These are phyloP conservation scores for Pestalotiopsis sp. DNA, from an alignment of 2,329 filamentous ascomycete species.

Conservation along the genomic window DNA sequence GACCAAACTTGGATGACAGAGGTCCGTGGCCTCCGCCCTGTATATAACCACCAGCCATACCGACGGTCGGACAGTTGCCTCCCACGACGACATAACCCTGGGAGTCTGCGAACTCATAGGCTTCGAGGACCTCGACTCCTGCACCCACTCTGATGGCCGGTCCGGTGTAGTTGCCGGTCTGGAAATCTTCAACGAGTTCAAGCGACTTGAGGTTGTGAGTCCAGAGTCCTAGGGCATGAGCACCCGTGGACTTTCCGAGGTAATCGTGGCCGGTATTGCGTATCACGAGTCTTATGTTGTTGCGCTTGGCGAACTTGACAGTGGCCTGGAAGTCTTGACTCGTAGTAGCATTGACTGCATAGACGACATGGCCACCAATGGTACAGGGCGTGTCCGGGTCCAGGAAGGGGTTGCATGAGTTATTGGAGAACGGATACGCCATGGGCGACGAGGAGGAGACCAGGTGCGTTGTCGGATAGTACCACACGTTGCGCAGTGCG, in stretches of 20 bases:
- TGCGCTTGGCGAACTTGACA: not conserved
- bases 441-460: constrained; percentile 28
- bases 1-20: constrained; percentile 44
- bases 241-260: constrained; percentile 37
- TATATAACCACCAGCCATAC: constrained; percentile 53
- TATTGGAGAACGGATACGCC: constrained; percentile 28
- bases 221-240: constrained; percentile 37
- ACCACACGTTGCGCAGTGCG: constrained; percentile 15
- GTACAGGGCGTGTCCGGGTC: not conserved
- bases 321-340: not conserved
- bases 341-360: not conserved
- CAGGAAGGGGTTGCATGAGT: not conserved
- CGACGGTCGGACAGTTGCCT: constrained; percentile 40
- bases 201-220: constrained; percentile 38
- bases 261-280: constrained; percentile 14
- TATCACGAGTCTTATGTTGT: not conserved
- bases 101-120: constrained; percentile 33
- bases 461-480: not conserved
- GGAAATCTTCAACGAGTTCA: not conserved
- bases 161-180: constrained; percentile 37
- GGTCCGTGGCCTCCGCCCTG: constrained; percentile 56
- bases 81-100: constrained; percentile 42
- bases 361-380: not conserved
- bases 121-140: constrained; percentile 45
- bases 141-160: constrained; percentile 47